A percentile compares a stretch with the other conserved stretches of the same genome.
These are phyloP conservation scores for Phytophthora fragariaefolia DNA, from an alignment of 352 stramenopile species.

Conservation along the genomic window DNA sequence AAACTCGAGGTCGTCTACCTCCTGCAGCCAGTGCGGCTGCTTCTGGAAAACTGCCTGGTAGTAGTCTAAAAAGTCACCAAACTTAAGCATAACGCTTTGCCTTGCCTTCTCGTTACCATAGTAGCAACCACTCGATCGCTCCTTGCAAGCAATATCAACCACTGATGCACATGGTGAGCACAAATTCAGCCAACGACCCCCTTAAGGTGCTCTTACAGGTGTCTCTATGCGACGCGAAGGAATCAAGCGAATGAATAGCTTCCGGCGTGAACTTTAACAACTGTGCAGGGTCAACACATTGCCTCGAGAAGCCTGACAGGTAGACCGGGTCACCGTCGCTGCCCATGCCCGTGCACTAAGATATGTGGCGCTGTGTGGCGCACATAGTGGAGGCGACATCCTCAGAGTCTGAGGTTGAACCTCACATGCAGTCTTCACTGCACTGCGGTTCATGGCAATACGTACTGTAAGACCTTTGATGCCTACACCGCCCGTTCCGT, in stretches of 20 bases:
- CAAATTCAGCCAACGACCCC: background rate
- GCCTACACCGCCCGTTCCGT: background rate
- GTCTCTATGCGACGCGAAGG: slow-evolving; percentile 39
- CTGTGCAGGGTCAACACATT: slow-evolving; percentile 39
- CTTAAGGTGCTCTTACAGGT: slow-evolving; percentile 34
- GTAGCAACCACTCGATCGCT: slow-evolving; percentile 50
- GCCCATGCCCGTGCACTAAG: slow-evolving; percentile 10
- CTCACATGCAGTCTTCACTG: no score
- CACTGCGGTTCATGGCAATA: no score
- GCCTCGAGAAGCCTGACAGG: slow-evolving; percentile 38
- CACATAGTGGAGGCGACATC: slow-evolving; percentile 16
- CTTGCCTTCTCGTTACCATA: slow-evolving; percentile 59
- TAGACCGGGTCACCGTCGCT: slow-evolving; percentile 23
- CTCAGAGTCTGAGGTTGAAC: no score
- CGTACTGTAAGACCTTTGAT: no score
- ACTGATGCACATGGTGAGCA: slow-evolving; percentile 39
- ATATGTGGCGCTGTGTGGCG: slow-evolving; percentile 16
- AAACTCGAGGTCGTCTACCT: slow-evolving; percentile 78
- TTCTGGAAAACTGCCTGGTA: slow-evolving; percentile 55
- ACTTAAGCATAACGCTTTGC: slow-evolving; percentile 81
- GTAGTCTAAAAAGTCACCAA: slow-evolving; percentile 84
- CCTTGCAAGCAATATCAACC: slow-evolving; percentile 83
- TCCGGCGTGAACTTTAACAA: slow-evolving; percentile 39
- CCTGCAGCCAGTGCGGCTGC: slow-evolving; percentile 68
- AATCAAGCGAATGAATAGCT: slow-evolving; percentile 38